Conservation (phyloP, 805 yeast species). For the Metschnikowia continentalis region DNA sequence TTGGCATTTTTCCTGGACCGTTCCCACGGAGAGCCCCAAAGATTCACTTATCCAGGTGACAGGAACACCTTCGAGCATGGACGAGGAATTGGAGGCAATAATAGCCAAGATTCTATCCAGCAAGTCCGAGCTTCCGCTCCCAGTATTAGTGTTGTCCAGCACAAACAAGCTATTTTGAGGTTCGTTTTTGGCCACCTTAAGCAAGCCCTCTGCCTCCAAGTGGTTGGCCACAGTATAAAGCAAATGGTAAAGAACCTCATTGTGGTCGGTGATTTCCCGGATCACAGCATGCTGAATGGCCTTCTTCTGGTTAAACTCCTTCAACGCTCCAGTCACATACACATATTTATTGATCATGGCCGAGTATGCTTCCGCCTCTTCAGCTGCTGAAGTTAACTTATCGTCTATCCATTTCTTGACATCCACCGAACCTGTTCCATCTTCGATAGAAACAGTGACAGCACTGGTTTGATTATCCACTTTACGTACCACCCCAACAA, state of each 20-base stretch:
- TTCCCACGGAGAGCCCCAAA: constrained; percentile 46
- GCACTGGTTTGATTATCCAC: constrained; percentile 56
- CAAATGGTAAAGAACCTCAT: constrained; percentile 65
- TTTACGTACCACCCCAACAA: constrained; percentile 69
- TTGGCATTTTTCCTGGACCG: constrained; percentile 47
- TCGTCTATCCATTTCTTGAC: constrained; percentile 57
- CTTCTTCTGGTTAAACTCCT: constrained; percentile 60
- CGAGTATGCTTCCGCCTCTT: constrained; percentile 29
- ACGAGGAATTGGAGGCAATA: constrained; percentile 46
- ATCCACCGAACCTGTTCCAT: constrained; percentile 63
- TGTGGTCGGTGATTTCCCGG: constrained; percentile 55
- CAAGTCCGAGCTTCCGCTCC: constrained; percentile 20
- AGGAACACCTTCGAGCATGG: constrained; percentile 78
- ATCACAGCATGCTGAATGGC: constrained; percentile 62
- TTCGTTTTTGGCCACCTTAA: constrained; percentile 17
- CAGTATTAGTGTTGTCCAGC: constrained; percentile 13
- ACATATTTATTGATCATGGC: constrained; percentile 54
- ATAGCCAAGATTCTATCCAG: constrained; percentile 45
- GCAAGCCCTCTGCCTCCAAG: constrained; percentile 51
- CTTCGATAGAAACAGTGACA: constrained; percentile 60
- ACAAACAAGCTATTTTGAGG: constrained; percentile 29
- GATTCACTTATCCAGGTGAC: constrained; percentile 55
- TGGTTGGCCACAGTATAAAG: constrained; percentile 59
- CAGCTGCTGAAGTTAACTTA: constrained; percentile 26
- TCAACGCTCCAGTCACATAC: constrained; percentile 44